Conservation (phyloP, 176 grass and related monocot species). For the Zoysia pacifica region DNA sequence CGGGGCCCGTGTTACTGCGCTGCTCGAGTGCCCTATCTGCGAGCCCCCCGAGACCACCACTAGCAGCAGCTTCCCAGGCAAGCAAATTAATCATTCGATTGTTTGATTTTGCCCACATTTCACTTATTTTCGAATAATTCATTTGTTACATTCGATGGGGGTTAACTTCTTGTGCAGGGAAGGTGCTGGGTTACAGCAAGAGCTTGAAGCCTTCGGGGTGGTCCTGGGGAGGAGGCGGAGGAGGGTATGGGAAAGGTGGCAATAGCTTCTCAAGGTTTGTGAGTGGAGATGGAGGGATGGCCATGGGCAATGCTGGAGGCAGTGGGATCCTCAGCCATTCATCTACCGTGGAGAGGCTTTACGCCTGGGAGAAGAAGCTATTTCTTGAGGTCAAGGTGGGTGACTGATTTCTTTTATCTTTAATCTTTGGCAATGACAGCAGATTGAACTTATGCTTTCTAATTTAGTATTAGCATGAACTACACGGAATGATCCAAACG, state of each 20-base stretch:
- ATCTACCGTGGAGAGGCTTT: constrained; percentile 92
- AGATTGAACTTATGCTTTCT: constrained; percentile 26
- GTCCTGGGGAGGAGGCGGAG: constrained; percentile 44
- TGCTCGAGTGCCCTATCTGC: constrained; percentile 81
- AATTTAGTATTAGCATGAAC: constrained; percentile 7
- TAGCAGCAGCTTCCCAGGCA: constrained; percentile 53
- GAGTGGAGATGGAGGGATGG: constrained; percentile 39
- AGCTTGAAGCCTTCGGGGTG: constrained; percentile 70
- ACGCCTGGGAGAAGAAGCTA: constrained; percentile 99
- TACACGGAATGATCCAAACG: constrained; percentile 29
- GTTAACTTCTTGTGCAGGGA: constrained; percentile 48
- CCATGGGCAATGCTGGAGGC: constrained; percentile 45
- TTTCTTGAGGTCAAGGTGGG: constrained; percentile 95
- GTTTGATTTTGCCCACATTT: constrained; percentile 30
- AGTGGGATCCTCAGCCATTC: constrained; percentile 64
- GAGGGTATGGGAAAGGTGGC: constrained; percentile 41
- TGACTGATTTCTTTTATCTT: neutral
- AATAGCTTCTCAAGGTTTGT: constrained; percentile 53
- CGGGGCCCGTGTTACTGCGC: constrained; percentile 64
- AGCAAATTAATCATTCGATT: neutral
- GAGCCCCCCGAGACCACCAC: constrained; percentile 43
- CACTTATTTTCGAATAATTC: neutral
- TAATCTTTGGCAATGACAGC: constrained; percentile 17
- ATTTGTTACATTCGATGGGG: neutral
- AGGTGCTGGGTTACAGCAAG: constrained; percentile 79